phyloP scores from a whole-genome alignment of 2,329 filamentous ascomycete genomes.

The Claviceps africana region DNA sequence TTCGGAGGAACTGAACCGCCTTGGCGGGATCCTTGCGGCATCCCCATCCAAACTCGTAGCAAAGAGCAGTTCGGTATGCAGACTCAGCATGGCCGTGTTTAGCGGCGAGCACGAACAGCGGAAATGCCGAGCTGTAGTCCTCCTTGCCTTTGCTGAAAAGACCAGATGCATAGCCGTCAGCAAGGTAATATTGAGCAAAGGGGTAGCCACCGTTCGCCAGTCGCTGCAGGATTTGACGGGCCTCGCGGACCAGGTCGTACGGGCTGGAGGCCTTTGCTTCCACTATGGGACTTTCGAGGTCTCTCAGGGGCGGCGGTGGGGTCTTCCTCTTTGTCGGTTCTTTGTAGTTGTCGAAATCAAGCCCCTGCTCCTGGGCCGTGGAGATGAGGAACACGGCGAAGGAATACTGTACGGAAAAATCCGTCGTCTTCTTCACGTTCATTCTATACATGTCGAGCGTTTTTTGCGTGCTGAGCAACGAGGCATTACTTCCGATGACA shows the following conservation, averaged over 20 bases:
- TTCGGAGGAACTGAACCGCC: slow-evolving; percentile 84
- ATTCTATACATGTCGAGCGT: slow-evolving; percentile 95
- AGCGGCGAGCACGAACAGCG: slow-evolving; percentile 80
- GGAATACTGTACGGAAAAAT: slow-evolving; percentile 81
- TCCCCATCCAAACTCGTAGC: slow-evolving; percentile 98
- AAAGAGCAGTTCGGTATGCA: slow-evolving; percentile 80
- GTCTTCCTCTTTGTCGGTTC: slow-evolving; percentile 25
- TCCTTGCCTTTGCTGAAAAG: slow-evolving; percentile 90
- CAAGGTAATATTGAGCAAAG: slow-evolving; percentile 95
- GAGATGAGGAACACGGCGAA: slow-evolving; percentile 93
- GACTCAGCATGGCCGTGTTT: slow-evolving; percentile 97
- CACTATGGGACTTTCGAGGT: slow-evolving; percentile 31
- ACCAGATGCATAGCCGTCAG: slow-evolving; percentile 84
- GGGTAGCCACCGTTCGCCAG: slow-evolving; percentile 81
- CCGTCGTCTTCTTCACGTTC: slow-evolving; percentile 94
- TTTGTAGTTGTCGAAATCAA: slow-evolving; percentile 35
- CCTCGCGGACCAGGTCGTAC: slow-evolving; percentile 66
- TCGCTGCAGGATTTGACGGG: slow-evolving; percentile 75
- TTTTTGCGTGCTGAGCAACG: slow-evolving; percentile 78
- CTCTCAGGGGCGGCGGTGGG: slow-evolving; percentile 31
- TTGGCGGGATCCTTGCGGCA: slow-evolving; percentile 80
- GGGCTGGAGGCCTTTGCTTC: slow-evolving; percentile 37
- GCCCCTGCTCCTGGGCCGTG: slow-evolving; percentile 64
- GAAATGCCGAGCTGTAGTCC: slow-evolving; percentile 83
- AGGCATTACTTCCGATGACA: slow-evolving; percentile 77